phyloP scores from a whole-genome alignment of 495 filamentous ascomycete species.

The Talaromyces adpressus region DNA sequence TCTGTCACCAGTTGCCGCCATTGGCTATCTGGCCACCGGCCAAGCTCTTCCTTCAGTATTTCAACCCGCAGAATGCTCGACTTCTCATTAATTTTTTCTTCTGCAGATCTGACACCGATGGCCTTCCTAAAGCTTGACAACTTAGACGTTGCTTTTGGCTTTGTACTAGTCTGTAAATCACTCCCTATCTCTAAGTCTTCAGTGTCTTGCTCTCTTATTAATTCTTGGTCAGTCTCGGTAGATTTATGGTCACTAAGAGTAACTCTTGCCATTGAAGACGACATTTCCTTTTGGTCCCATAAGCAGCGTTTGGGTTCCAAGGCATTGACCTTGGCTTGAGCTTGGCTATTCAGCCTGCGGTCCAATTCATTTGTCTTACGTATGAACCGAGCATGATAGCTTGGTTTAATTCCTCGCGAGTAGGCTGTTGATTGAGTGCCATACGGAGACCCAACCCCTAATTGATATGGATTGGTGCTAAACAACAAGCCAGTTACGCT shows the following conservation, averaged over 20 bases:
- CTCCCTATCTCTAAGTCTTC: not conserved
- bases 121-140: slow-evolving; percentile 27
- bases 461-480: slow-evolving; percentile 27
- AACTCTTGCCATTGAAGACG: slow-evolving; percentile 20
- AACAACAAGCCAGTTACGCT: slow-evolving; percentile 16
- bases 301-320: slow-evolving; percentile 33
- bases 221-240: slow-evolving; percentile 9
- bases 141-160: slow-evolving; percentile 14
- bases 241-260: slow-evolving; percentile 9
- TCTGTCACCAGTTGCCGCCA: slow-evolving; percentile 26
- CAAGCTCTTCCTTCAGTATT: slow-evolving; percentile 35
- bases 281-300: slow-evolving; percentile 23
- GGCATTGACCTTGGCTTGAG: slow-evolving; percentile 26
- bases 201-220: not conserved
- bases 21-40: slow-evolving; percentile 32
- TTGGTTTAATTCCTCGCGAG: slow-evolving; percentile 11
- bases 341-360: slow-evolving; percentile 25
- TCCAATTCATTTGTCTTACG: slow-evolving; percentile 23
- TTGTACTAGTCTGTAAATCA: not conserved
- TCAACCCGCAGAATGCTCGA: slow-evolving; percentile 18
- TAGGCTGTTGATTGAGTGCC: slow-evolving; percentile 12
- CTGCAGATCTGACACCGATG: slow-evolving; percentile 28
- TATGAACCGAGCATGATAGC: slow-evolving; percentile 21
- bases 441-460: slow-evolving; percentile 19
- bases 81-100: slow-evolving; percentile 23